Base-by-base conservation (phyloP, 257 asterid species). In the Fraxinus americana region DNA sequence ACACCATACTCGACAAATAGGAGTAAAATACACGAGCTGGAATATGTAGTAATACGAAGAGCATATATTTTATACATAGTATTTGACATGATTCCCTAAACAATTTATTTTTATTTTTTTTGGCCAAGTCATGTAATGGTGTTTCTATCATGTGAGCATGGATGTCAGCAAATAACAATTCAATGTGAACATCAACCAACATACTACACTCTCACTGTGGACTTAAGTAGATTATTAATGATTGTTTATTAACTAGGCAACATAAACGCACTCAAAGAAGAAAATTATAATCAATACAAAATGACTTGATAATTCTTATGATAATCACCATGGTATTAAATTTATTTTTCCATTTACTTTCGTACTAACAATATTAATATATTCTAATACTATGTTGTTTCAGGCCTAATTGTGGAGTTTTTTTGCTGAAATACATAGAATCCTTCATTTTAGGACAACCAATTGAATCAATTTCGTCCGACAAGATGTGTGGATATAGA, bases 131-230 rank as follows among this genome's bases (percentile, higher is more conserved):
- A 32, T 74, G 78, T 34, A 70, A 77, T n/a, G 38, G 27, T 61
- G 77, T 63, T 78, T 41, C 73, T 16, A 75, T 78, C 48, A 57
- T 21, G 76, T 27, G 0, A 25, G 50, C 67, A 39, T 21, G 14
- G 30, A 73, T 57, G 61, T 45, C 67, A 67, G 63, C 82, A 11
- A 30, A 71, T 16, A 63, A 45, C 12, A 21, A 29, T 13, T 67
- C 29, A 7, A 27, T 36, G 25, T 38, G 11, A 16, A 66, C 76
- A 77, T 35, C 77, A 25, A 71, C 82, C 73, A 27, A 32, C 54
- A 27, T 11, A 29, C 73, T 73, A 57, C 27, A 72, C 78, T 19
- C 23, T 39, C 19, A 45, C 27, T 32, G 41, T 32, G 41, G 65
- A 39, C 78, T 75, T 23, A 14, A 63, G 63, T 16, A 10, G 1